Base-by-base conservation (phyloP, 177 flowering plant genomes). In the Vitis hybrid region DNA sequence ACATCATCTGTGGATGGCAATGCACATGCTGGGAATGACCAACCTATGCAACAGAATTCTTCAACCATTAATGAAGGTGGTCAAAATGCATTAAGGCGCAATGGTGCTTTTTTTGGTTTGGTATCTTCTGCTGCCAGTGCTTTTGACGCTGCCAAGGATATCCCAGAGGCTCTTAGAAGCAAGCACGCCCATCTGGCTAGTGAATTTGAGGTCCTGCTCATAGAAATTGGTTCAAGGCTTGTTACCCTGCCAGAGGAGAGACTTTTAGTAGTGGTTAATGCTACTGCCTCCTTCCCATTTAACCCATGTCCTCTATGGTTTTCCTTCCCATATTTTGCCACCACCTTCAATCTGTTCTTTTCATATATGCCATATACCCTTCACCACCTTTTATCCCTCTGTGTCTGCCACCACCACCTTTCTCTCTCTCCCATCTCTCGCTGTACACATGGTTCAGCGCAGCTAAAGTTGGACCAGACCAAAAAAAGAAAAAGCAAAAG, bases 241-340 rank as follows among this genome's bases (percentile, higher is more conserved):
- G 99, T 92, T 13, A 93, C 97, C 7, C 82, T 93, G 72, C 98
- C 99, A 14, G 99, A 93, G 79, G 99, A 96, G 90, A 89, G 99
- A 76, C 93, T 96, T 64, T 81, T 96, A 48, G 99, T 98, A 4
- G 98, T 93, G 56, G 99, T 96, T 61, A 93, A 96, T 82, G 98
- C 98, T 64, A 19, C 70, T 96, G 73, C 97, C 21, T 19, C 21
- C 21, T 19, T 19, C 19, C 19, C 19, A 19, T 19, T 19, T 19
- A 19, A 19, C 19, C 19, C 19, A 19, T 19, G 19, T 19, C 19
- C 19, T 19, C 19, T 19, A 19, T 19, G 19, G 19, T 19, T 19
- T 19, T 19, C 19, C 19, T 19, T 19, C 21, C 21, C 21, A 19
- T 19, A 19, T 19, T 19, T 19, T 19, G 21, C 21, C 21, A 19